A percentile compares a stretch with the other conserved stretches of the same genome.
Conservation (phyloP, 2,329 filamentous ascomycete genomes). For the Diaporthe citrichinensis region DNA sequence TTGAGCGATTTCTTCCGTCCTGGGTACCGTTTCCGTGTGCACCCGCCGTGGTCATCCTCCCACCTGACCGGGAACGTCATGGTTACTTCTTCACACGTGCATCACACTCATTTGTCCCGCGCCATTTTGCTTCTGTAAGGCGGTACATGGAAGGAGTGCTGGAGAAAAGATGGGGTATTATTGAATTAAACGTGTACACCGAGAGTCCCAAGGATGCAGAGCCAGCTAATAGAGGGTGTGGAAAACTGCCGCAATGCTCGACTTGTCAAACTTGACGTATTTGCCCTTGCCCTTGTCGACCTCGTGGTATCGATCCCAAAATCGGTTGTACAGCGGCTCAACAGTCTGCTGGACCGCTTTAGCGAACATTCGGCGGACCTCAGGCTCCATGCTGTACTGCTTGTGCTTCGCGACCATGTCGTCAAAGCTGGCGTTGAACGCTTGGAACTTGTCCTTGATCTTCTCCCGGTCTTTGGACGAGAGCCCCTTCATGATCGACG, state of each 20-base stretch:
- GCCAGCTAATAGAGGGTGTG: slow-evolving; percentile 60
- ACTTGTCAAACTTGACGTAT: slow-evolving; percentile 97
- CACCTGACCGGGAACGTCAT: neutral
- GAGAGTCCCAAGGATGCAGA: slow-evolving; percentile 37
- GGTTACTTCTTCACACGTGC: slow-evolving; percentile 12
- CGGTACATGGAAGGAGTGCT: neutral
- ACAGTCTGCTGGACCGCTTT: slow-evolving; percentile 92
- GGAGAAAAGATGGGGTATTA: slow-evolving; percentile 32
- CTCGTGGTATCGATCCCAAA: slow-evolving; percentile 98
- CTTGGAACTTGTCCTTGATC: slow-evolving; percentile 95
- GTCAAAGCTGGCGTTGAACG: slow-evolving; percentile 92
- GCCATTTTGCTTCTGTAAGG: slow-evolving; percentile 25
- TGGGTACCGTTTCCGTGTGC: neutral
- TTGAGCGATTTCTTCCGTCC: slow-evolving; percentile 5
- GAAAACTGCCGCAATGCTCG: slow-evolving; percentile 78
- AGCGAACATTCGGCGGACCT: slow-evolving; percentile 84
- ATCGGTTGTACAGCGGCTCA: slow-evolving; percentile 93
- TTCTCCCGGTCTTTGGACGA: slow-evolving; percentile 93
- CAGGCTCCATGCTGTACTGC: slow-evolving; percentile 87
- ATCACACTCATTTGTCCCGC: slow-evolving; percentile 10
- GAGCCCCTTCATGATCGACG: slow-evolving; percentile 85
- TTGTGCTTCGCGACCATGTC: slow-evolving; percentile 89
- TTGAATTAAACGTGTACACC: slow-evolving; percentile 28
- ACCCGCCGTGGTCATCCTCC: neutral
- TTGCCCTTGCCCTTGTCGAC: slow-evolving; percentile 98